Base-by-base conservation (phyloP, 2,329 filamentous ascomycete species). In the Pyricularia grisea region DNA sequence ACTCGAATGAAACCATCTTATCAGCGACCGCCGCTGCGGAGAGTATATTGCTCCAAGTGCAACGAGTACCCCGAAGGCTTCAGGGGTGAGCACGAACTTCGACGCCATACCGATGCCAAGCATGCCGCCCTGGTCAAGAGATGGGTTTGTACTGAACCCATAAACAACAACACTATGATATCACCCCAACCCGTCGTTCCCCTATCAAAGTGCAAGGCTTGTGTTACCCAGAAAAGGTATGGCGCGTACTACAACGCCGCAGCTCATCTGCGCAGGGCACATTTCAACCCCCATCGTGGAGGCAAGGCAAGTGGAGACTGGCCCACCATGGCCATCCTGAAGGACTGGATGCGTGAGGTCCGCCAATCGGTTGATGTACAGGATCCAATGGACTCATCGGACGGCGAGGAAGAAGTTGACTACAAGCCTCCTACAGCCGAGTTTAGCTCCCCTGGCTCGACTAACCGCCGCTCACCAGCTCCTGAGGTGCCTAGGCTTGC, bases 211-310 rank as follows among this genome's bases (percentile, higher is more conserved):
- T 97, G 94, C 86, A 97, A 97, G 79, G 87, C 91, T 66, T 98
- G 94, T 78, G 85, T 85, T 66, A 85, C 85, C 64, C 81, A 85
- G 69, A 97, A 97, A 81, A 85, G 28, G 17, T 70, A 28, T 66
- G 70, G 86, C 85, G 92, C 92, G 20, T 95, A 97, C 80, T 97
- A 98, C 80, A 98, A 98, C 74, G 94, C 94, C 0, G 93, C 93
- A 0, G 94, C 93, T 0, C 94, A 98, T 77, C 85, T 98, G 11
- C 87, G 94, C 63, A 89, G 94, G 67, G 90, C 91, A 0, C 94
- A 98, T 77, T 98, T 97, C 83, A 92, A 67, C 27, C 66, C 66
- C 6, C 66, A 67, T 76, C 82, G 84, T n/a, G 85, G 84, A 10
- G 85, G 84, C 14, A 87, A 83, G 68, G 82, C 81, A 2, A 84